These are phyloP conservation scores for Pichia nakasei DNA, from an alignment of 805 yeast species.

Conservation along the genomic window DNA sequence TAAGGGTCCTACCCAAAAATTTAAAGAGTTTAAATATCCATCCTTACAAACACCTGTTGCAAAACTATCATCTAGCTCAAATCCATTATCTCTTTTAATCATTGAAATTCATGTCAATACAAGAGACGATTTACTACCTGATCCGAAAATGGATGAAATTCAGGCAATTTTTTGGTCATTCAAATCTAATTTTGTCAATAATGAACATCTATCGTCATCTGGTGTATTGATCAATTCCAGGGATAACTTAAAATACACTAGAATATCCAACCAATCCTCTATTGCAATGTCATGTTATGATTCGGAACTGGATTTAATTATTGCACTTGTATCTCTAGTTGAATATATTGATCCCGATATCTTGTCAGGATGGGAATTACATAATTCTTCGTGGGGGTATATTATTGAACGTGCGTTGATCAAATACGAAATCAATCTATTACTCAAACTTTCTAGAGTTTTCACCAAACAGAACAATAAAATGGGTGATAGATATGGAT, in stretches of 20 bases:
- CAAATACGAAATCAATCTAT: constrained; percentile 42
- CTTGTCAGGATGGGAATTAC: constrained; percentile 76
- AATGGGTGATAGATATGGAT: constrained; percentile 70
- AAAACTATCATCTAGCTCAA: constrained; percentile 31
- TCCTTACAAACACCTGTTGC: constrained; percentile 23
- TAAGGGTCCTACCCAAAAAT: constrained; percentile 35
- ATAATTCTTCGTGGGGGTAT: constrained; percentile 84
- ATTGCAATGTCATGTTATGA: constrained; percentile 33
- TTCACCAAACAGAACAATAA: constrained; percentile 39
- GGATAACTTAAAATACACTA: neutral
- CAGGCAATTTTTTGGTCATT: constrained; percentile 51
- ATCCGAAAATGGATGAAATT: constrained; percentile 56
- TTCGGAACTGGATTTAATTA: constrained; percentile 53
- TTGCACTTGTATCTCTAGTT: constrained; percentile 45
- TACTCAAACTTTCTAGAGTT: constrained; percentile 56
- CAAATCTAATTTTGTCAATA: constrained; percentile 28
- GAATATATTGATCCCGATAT: constrained; percentile 77
- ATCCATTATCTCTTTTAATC: constrained; percentile 46
- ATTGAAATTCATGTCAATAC: constrained; percentile 64
- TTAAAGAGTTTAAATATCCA: constrained; percentile 32
- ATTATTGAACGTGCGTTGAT: constrained; percentile 52
- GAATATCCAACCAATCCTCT: neutral
- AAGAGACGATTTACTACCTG: constrained; percentile 43
- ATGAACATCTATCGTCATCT: constrained; percentile 29
- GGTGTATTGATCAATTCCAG: constrained; percentile 28